Evolutionary conservation across 106 monocot genomes (phyloP).

Genomic region (Alisma plantagoaquatica): DNA sequence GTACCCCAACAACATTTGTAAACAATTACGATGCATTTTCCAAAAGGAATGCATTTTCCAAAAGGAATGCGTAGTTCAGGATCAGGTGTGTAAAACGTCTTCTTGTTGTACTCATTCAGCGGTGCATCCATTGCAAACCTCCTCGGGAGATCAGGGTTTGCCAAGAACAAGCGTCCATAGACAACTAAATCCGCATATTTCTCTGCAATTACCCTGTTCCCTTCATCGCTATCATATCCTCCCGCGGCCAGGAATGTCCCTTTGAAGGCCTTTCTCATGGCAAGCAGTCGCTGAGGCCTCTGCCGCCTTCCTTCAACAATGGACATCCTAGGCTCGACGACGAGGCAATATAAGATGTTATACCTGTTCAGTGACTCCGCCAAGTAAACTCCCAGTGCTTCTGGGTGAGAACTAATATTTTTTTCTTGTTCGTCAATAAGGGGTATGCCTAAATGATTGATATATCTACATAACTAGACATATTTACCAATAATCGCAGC

Average conservation of each 20-base stretch:
- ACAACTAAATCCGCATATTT: slow-evolving; percentile 21
- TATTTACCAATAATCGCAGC: slow-evolving; percentile 83
- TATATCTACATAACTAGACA: too few species aligned
- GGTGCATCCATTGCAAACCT: slow-evolving; percentile 33
- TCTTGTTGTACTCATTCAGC: slow-evolving; percentile 36
- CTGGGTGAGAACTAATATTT: too few species aligned
- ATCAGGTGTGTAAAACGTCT: slow-evolving; percentile 29
- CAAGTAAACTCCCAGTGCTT: slow-evolving; percentile 11
- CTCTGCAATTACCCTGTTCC: slow-evolving; percentile 9
- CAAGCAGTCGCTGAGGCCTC: background rate
- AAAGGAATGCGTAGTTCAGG: too few species aligned
- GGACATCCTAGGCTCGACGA: slow-evolving; percentile 14
- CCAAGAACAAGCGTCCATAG: slow-evolving; percentile 35
- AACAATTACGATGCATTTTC: too few species aligned
- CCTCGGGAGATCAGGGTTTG: slow-evolving; percentile 44
- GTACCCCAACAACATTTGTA: too few species aligned
- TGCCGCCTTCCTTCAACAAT: background rate
- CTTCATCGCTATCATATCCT: slow-evolving; percentile 17
- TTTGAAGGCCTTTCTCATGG: slow-evolving; percentile 12
- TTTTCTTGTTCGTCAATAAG: too few species aligned
- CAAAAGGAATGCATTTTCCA: too few species aligned
- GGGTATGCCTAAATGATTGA: too few species aligned
- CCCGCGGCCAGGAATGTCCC: slow-evolving; percentile 18
- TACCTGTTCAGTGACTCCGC: slow-evolving; percentile 2
- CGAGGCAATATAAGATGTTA: slow-evolving; percentile 11